Evolutionary conservation across 805 yeast species (phyloP), one percentile per base, ranked within the genome.

Genomic region (Kregervanrija pseudodelftensis): DNA sequence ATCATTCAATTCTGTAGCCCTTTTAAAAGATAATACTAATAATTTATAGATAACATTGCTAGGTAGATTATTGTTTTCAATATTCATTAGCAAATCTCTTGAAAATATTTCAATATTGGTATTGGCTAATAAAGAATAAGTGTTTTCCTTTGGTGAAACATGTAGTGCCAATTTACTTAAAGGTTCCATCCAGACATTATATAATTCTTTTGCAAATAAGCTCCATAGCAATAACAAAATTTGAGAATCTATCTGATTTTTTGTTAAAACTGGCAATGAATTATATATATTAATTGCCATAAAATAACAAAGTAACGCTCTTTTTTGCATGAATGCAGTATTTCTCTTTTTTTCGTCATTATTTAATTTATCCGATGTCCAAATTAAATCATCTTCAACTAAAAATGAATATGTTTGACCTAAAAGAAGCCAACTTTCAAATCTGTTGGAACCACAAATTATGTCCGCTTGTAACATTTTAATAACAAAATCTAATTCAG

Each of bases 381-480:
- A 88, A n/a, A 86, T 79, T 45, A 93, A 64, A 50, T 87, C 96
- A 60, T 89, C 96, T 51, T 91, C 97, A 0, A 84, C 95, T 36
- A 85, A 66, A 46, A 70, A 80, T 0, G 89, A 81, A 53, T 74
- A 89, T 0, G 91, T 80, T 56, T 82, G 88, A 0, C 95, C 96
- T 11, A 93, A 60, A 1, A 87, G 70, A 36, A 79, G 68, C 99
- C 99, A 93, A 8, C 86, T 79, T 61, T 93, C 99, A 39, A 82
- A 71, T 30, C 96, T 67, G 35, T 74, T 66, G 2, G 84, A 73
- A 4, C 84, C 79, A 53, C 80, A 80, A 1, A 80, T 55, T 13
- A 93, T 61, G 59, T 93, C 98, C 43, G 70, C 67, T 41, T 71
- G 73, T 47, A 89, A 70, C 60, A 81, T 74, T 40, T 73, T 72